Evolutionary conservation across 2,329 filamentous ascomycete species (phyloP).

Genomic region (Colletotrichum simmondsii): DNA sequence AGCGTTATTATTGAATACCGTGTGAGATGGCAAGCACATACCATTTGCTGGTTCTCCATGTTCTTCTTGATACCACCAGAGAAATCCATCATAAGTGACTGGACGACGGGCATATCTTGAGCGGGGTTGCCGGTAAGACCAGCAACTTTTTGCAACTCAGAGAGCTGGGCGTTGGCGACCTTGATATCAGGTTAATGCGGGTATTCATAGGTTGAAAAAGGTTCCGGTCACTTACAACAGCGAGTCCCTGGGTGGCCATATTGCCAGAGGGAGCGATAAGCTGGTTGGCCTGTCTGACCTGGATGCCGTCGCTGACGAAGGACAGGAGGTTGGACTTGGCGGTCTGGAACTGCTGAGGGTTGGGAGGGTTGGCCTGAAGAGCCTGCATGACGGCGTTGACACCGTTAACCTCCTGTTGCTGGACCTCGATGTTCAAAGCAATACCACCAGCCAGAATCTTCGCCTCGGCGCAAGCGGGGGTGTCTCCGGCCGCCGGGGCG

Average conservation of each 20-base stretch:
- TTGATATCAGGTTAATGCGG: not conserved
- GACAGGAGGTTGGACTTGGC: conserved; percentile 34
- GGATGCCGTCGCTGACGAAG: conserved; percentile 33
- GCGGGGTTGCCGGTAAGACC: conserved; percentile 29
- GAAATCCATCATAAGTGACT: conserved; percentile 31
- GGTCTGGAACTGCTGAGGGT: conserved; percentile 32
- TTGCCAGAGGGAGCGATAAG: conserved; percentile 30
- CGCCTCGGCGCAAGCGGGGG: conserved; percentile 30
- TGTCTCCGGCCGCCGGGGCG: conserved; percentile 10
- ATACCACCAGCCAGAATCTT: conserved; percentile 33
- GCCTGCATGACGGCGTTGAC: conserved; percentile 24
- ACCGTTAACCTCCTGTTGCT: conserved; percentile 29
- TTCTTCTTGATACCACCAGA: conserved; percentile 34
- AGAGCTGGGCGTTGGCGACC: conserved; percentile 32
- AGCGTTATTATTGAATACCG: fast-evolving
- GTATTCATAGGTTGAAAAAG: too few relatives aligned
- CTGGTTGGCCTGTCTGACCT: conserved; percentile 32
- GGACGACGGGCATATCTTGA: conserved; percentile 17
- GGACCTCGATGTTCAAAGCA: conserved; percentile 31
- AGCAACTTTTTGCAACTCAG: conserved; percentile 28
- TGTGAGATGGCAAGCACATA: not conserved
- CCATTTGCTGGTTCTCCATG: conserved; percentile 31
- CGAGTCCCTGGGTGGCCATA: conserved; percentile 17
- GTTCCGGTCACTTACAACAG: conserved; percentile 9
- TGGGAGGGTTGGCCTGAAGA: conserved; percentile 25